These are phyloP conservation scores for Barnettozyma vustinii DNA, from an alignment of 805 yeast genomes.

Conservation along the genomic window DNA sequence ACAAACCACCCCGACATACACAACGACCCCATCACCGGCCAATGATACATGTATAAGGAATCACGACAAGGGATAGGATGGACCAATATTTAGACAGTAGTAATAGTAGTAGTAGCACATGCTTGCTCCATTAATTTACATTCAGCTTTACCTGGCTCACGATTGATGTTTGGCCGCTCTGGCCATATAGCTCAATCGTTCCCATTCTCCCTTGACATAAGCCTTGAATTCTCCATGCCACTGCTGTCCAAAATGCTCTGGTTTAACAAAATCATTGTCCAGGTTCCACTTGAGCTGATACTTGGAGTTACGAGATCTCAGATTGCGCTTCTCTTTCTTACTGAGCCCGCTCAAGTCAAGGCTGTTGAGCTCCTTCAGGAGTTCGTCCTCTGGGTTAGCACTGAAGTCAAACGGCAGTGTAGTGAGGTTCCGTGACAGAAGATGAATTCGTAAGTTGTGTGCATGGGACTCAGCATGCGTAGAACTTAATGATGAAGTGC, in stretches of 20 bases:
- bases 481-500: not conserved
- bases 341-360: constrained; percentile 1
- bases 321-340: not conserved
- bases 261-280: constrained; percentile 1
- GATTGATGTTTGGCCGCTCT: not conserved
- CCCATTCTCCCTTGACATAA: constrained; percentile 6
- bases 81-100: too few species aligned
- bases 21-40: too few species aligned
- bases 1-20: too few species aligned
- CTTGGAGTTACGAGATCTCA: not conserved
- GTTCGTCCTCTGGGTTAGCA: not conserved
- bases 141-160: not conserved
- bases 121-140: too few species aligned
- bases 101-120: too few species aligned
- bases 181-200: constrained; percentile 8
- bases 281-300: constrained; percentile 4
- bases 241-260: constrained; percentile 9
- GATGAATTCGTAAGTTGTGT: not conserved
- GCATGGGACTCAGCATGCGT: not conserved
- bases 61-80: too few species aligned
- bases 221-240: constrained; percentile 7
- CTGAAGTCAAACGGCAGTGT: constrained; percentile 1
- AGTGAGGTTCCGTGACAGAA: not conserved
- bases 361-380: not conserved
- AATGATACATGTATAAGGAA: too few species aligned